Evolutionary conservation across 2,329 filamentous ascomycete genomes (phyloP).

Genomic region (Lachnellula cervina): DNA sequence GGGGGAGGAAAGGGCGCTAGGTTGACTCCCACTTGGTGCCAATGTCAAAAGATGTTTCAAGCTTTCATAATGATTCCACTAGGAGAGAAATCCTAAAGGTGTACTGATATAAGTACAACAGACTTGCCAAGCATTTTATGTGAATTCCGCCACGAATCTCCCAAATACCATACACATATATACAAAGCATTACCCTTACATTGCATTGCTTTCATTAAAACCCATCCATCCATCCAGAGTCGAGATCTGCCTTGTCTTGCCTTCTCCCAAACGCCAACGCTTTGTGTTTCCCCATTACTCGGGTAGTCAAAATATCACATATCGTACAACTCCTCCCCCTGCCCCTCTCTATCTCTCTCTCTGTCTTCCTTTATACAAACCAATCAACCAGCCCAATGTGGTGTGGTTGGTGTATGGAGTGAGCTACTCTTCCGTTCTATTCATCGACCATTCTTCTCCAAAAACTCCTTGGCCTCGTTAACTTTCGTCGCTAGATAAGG

Average conservation of each 20-base stretch:
- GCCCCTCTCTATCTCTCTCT: background rate
- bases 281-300: slow-evolving; percentile 14
- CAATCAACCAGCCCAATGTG: too few relatives aligned
- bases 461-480: slow-evolving; percentile 94
- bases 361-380: background rate
- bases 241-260: slow-evolving; percentile 16
- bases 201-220: slow-evolving; percentile 2
- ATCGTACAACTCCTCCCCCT: slow-evolving; percentile 3
- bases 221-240: slow-evolving; percentile 13
- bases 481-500: slow-evolving; percentile 96
- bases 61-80: too few relatives aligned
- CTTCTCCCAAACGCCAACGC: slow-evolving; percentile 22
- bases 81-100: too few relatives aligned
- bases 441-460: slow-evolving; percentile 63
- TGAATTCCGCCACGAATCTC: too few relatives aligned
- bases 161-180: background rate
- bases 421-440: too few relatives aligned
- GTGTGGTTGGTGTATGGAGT: background rate
- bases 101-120: too few relatives aligned
- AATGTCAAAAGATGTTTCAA: too few relatives aligned
- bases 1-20: too few relatives aligned
- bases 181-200: background rate
- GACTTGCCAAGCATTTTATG: too few relatives aligned
- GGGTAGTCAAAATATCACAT: background rate
- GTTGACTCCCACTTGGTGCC: too few relatives aligned